phyloP scores from a whole-genome alignment of 441 rosid species.

The Euphorbia celastroides region DNA sequence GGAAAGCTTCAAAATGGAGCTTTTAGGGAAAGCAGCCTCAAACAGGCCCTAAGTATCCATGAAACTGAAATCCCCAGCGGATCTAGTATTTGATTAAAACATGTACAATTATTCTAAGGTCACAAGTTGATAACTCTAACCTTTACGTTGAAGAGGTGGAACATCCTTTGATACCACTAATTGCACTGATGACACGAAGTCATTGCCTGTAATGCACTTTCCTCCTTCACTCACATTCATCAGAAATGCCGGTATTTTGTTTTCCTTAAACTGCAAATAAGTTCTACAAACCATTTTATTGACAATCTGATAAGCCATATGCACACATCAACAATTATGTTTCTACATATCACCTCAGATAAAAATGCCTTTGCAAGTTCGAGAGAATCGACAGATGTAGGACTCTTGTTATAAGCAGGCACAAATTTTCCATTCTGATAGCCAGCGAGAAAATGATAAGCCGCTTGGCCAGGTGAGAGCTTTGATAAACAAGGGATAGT shows the following conservation, averaged over 20 bases:
- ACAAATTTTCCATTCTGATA: slow-evolving; percentile 32
- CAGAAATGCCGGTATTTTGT: slow-evolving; percentile 22
- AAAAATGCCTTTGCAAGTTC: slow-evolving; percentile 34
- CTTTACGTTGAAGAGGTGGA: slow-evolving; percentile 23
- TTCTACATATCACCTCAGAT: slow-evolving; percentile 22
- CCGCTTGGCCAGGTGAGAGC: slow-evolving; percentile 39
- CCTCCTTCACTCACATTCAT: slow-evolving; percentile 20
- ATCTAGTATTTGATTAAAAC: neutral
- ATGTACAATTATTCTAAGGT: too few relatives aligned
- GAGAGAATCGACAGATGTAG: slow-evolving; percentile 23
- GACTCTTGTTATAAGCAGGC: slow-evolving; percentile 26
- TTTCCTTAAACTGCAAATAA: slow-evolving; percentile 25
- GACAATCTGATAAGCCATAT: too few relatives aligned
- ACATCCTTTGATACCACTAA: slow-evolving; percentile 18
- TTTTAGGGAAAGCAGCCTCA: too few relatives aligned
- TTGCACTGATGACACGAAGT: slow-evolving; percentile 17
- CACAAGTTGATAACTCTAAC: slow-evolving; percentile 1
- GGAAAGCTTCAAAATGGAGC: too few relatives aligned
- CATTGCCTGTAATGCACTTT: slow-evolving; percentile 21
- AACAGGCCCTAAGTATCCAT: too few relatives aligned
- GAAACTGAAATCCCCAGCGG: neutral
- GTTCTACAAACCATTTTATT: neutral
- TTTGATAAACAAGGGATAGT: slow-evolving; percentile 28
- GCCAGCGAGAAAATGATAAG: slow-evolving; percentile 41
- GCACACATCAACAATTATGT: too few relatives aligned